Base-by-base conservation (phyloP, 345 rosid species). In the Litchi chinensis region DNA sequence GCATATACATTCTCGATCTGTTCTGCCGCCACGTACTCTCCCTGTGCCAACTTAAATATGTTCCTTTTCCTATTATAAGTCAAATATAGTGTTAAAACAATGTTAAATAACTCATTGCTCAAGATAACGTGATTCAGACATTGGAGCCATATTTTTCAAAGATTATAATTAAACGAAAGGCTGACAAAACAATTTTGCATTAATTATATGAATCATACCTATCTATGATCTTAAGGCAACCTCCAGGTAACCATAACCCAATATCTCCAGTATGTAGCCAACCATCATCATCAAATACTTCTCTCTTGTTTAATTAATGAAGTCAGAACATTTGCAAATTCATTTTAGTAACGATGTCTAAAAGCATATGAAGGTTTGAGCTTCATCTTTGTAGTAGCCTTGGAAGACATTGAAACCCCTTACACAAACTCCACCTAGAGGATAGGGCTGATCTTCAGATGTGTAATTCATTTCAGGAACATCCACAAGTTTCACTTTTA, bases 11-110 rank as follows among this genome's bases (percentile, higher is more conserved):
- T 96, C 91, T 94, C 98, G 1, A 96, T 88, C 84, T 96, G 94
- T 87, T 96, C 99, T 0, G 99, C 97, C 59, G 99, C 99, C 74
- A 96, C 91, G 79, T 94, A 96, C 89, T 96, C 99, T 71, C 99
- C 99, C 21, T 96, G 99, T 41, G 99, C 97, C 90, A 96, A 82
- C 82, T 96, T 96, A 85, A 96, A 96, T 80, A 96, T 96, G 87
- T 96, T 96, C 85, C 94, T 96, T 90, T 86, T 88, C 87, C 89
- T 88, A 79, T 76, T 72, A 85, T 76, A 19, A 43, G 65, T 70
- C 74, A 41, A 54, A 5, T 39, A 65, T 28, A 75, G 19, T 28
- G 32, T 46, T 46, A 64, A 16, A 64, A 64, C 50, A 62, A 60
- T 32, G 43, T 52, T 13, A 19, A n/a, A 8, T 46, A 50, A 50